phyloP scores from a whole-genome alignment of 805 yeast species.

The Hanseniaspora taiwanica region DNA sequence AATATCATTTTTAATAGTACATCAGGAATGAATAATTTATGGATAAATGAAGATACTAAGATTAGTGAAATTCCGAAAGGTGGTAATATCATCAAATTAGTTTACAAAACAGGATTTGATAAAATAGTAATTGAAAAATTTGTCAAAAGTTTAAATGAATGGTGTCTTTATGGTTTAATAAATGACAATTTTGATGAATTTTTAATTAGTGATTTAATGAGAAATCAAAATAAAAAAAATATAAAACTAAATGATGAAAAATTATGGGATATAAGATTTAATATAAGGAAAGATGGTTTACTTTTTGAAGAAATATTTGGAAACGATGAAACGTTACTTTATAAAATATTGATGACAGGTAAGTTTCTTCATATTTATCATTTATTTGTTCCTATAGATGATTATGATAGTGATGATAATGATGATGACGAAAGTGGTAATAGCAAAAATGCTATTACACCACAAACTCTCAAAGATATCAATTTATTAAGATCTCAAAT shows the following conservation, averaged over 20 bases:
- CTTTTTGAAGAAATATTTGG: constrained; percentile 39
- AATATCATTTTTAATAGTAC: constrained; percentile 12
- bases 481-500: neutral
- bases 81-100: constrained; percentile 51
- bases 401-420: too few relatives aligned
- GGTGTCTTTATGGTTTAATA: constrained; percentile 66
- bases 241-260: constrained; percentile 29
- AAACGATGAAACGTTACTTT: constrained; percentile 19
- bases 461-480: constrained; percentile 1
- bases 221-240: too few relatives aligned
- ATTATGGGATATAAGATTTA: constrained; percentile 64
- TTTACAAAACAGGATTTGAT: constrained; percentile 17
- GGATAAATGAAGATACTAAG: constrained; percentile 35
- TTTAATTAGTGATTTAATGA: constrained; percentile 38
- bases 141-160: constrained; percentile 52
- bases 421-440: neutral
- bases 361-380: constrained; percentile 58
- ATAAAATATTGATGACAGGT: constrained; percentile 68
- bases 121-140: constrained; percentile 45
- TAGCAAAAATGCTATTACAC: neutral
- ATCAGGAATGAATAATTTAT: too few relatives aligned
- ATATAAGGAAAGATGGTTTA: constrained; percentile 61
- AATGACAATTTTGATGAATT: constrained; percentile 78
- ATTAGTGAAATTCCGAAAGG: constrained; percentile 57
- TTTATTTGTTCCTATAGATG: neutral